Percentiles rank a stretch among this genome's conserved stretches.
Conservation (phyloP, 805 yeast species). For the Saturnispora gosingensis region DNA sequence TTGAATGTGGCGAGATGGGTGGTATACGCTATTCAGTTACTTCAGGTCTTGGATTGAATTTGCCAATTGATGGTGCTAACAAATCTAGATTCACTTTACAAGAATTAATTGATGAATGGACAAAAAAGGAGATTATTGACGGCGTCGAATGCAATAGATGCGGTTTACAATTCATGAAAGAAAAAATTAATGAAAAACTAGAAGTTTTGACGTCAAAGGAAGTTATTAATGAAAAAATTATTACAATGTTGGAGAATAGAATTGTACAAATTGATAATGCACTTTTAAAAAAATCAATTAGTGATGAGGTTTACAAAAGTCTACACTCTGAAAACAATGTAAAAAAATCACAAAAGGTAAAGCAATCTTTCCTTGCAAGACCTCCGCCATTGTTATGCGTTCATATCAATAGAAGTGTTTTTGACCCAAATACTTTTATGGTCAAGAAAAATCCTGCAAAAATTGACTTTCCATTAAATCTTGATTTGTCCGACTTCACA, state of each 20-base stretch:
- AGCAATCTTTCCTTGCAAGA: conserved; percentile 69
- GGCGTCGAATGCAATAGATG: conserved; percentile 95
- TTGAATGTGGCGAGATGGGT: conserved; percentile 87
- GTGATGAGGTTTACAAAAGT: conserved; percentile 68
- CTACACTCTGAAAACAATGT: conserved; percentile 68
- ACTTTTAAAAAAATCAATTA: conserved; percentile 56
- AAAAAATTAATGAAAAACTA: conserved; percentile 37
- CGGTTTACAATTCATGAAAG: conserved; percentile 55
- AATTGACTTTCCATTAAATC: conserved; percentile 62
- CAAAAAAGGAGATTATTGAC: conserved; percentile 73
- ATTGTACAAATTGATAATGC: conserved; percentile 42
- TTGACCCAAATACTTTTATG: conserved; percentile 77
- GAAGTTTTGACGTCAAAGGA: conserved; percentile 14
- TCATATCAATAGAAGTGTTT: conserved; percentile 89
- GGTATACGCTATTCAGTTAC: conserved; percentile 78
- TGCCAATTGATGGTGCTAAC: conserved; percentile 37
- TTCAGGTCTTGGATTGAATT: conserved; percentile 62
- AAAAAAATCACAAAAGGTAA: conserved; percentile 69
- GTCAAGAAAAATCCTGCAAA: conserved; percentile 77
- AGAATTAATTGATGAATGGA: conserved; percentile 57
- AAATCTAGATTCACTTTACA: conserved; percentile 37
- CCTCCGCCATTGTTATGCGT: conserved; percentile 78
- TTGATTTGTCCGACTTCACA: conserved; percentile 62
- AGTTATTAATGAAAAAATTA: conserved; percentile 15
- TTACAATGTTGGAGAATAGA: conserved; percentile 34